A percentile compares a stretch with the other conserved stretches of the same genome.
Evolutionary conservation across 2,329 filamentous ascomycete species (phyloP).

Genomic region (Clonostachys sp.): DNA sequence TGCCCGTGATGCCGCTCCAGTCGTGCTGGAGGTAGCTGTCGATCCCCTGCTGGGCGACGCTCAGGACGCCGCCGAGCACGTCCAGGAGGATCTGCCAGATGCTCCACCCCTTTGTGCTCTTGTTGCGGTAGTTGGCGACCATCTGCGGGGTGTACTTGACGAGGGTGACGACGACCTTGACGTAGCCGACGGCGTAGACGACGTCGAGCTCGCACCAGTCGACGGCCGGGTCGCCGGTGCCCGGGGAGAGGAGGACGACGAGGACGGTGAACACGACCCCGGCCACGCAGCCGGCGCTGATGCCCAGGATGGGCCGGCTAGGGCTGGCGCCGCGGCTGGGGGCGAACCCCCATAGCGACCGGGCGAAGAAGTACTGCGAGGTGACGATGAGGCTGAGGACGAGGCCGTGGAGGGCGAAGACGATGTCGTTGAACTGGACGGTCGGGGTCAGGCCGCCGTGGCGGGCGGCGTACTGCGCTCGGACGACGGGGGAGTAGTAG

Average conservation of each 20-base stretch:
- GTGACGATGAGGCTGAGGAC: constrained; percentile 68
- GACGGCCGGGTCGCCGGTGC: constrained; percentile 24
- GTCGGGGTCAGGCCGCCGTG: constrained; percentile 74
- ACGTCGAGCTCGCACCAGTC: constrained; percentile 61
- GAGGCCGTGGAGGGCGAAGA: constrained; percentile 79
- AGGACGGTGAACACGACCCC: constrained; percentile 49
- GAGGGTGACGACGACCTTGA: constrained; percentile 84
- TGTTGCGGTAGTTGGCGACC: constrained; percentile 75
- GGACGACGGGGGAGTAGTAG: constrained; percentile 73
- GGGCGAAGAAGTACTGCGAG: constrained; percentile 74
- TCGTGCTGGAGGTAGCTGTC: constrained; percentile 81
- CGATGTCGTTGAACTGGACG: constrained; percentile 84
- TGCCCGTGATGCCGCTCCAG: constrained; percentile 88
- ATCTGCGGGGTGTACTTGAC: constrained; percentile 93
- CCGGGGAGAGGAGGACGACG: constrained; percentile 27
- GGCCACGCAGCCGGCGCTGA: constrained; percentile 65
- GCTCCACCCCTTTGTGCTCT: constrained; percentile 83
- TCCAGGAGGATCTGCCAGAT: constrained; percentile 84
- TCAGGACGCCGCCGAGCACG: constrained; percentile 74
- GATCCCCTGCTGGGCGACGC: constrained; percentile 74
- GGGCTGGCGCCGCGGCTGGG: constrained; percentile 50
- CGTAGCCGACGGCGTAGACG: constrained; percentile 70
- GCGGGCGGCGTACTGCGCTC: constrained; percentile 76
- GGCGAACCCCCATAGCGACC: constrained; percentile 70
- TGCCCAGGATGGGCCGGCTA: constrained; percentile 58